phyloP scores from a whole-genome alignment of 805 yeast genomes.

The Tetrapisispora pingtungensis region DNA sequence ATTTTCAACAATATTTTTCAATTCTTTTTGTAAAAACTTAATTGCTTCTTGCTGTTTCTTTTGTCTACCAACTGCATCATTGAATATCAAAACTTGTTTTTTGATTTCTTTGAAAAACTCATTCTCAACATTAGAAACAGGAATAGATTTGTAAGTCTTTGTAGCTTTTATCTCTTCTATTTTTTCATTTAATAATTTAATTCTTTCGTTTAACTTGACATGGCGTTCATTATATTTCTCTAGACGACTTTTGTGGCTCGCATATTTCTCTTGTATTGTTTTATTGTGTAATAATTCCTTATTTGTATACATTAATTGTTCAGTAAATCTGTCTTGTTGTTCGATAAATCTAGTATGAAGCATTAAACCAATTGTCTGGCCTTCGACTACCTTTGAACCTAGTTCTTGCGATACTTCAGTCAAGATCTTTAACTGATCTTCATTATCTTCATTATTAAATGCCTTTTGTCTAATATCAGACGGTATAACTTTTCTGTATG shows the following conservation, averaged over 20 bases:
- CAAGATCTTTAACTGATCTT: slow-evolving; percentile 19
- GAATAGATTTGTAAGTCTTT: slow-evolving; percentile 15
- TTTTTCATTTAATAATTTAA: slow-evolving; percentile 20
- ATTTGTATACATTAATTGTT: slow-evolving; percentile 30
- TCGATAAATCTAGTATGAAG: slow-evolving; percentile 30
- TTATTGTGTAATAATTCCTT: slow-evolving; percentile 15
- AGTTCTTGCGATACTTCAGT: slow-evolving; percentile 18
- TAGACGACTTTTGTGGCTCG: slow-evolving; percentile 10
- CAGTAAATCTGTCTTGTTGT: slow-evolving; percentile 35
- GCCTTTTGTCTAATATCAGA: slow-evolving; percentile 16
- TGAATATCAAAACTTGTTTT: slow-evolving; percentile 25
- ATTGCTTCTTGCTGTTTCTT: slow-evolving; percentile 23
- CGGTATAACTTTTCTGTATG: slow-evolving; percentile 13
- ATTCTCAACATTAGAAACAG: slow-evolving; percentile 34
- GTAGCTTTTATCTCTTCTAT: slow-evolving; percentile 17
- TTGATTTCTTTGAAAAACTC: slow-evolving; percentile 39
- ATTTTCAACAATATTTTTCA: slow-evolving; percentile 8
- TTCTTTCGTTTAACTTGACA: slow-evolving; percentile 24
- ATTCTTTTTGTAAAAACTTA: slow-evolving; percentile 19
- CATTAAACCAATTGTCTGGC: slow-evolving; percentile 27
- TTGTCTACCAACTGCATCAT: slow-evolving; percentile 24
- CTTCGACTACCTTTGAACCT: slow-evolving; percentile 14
- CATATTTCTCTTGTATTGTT: slow-evolving; percentile 9
- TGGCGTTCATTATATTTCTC: slow-evolving; percentile 27
- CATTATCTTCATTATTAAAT: slow-evolving; percentile 18